A percentile compares a stretch with the other conserved stretches of the same genome.
Conservation (phyloP, 331 rosid species). For the Telfairia occidentalis region DNA sequence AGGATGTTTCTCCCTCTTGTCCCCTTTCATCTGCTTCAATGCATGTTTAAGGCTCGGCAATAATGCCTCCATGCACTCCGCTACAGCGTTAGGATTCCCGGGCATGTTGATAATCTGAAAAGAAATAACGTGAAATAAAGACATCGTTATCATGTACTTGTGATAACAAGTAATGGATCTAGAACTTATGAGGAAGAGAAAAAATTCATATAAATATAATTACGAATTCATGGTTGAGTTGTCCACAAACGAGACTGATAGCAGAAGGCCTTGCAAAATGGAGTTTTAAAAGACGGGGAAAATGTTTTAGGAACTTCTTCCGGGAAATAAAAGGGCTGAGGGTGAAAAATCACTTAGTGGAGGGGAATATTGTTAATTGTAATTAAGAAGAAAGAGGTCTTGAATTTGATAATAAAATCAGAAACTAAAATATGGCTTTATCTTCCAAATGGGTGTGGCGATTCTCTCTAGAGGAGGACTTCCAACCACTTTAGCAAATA, state of each 20-base stretch:
- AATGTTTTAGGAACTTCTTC: background rate
- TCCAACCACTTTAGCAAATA: background rate
- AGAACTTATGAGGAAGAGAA: background rate
- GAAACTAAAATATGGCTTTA: background rate
- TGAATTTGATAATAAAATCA: background rate
- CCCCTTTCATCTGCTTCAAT: conserved; percentile 73
- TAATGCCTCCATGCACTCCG: conserved; percentile 83
- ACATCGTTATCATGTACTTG: background rate
- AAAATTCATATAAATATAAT: background rate
- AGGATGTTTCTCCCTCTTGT: conserved; percentile 87
- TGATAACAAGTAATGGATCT: background rate
- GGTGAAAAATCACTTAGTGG: background rate
- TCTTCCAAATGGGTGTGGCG: background rate
- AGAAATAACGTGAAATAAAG: conserved; percentile 10
- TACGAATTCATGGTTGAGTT: background rate
- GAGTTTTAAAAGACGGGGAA: background rate
- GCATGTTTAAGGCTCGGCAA: conserved; percentile 88
- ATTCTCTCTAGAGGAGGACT: background rate
- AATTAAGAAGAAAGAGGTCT: background rate
- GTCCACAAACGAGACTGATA: background rate
- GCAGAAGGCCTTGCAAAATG: background rate
- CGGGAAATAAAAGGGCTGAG: background rate
- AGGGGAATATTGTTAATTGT: background rate
- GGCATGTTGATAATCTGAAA: conserved; percentile 92
- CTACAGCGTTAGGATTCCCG: conserved; percentile 90